Evolutionary conservation across 1,139 yeast species (phyloP).

Genomic region (Scheffersomyces quercinus): DNA sequence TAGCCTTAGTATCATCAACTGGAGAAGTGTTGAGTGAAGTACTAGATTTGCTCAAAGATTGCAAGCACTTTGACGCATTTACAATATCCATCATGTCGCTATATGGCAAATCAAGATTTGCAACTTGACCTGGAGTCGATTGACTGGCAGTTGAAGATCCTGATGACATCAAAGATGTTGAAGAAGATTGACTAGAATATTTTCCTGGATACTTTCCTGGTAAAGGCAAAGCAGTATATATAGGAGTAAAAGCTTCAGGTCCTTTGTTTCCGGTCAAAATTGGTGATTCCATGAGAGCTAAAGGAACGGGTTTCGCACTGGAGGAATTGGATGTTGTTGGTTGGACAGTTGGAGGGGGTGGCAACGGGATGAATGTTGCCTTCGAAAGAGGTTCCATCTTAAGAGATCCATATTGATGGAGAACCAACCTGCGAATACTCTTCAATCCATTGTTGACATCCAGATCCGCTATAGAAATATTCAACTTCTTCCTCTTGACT

Average conservation of each 20-base stretch:
- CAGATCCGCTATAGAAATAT: no score
- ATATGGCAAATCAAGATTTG: neutral
- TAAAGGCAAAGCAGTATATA: no score
- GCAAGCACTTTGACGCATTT: conserved; percentile 43
- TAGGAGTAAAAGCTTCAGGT: neutral
- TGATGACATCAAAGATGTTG: neutral
- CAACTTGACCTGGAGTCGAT: neutral
- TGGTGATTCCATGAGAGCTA: neutral
- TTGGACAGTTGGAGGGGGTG: neutral
- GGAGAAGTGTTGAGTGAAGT: neutral
- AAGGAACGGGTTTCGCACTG: neutral
- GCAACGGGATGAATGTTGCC: neutral
- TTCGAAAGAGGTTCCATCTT: neutral
- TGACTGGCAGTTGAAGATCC: neutral
- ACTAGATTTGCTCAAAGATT: conserved; percentile 25
- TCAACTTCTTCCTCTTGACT: no score
- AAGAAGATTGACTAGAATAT: neutral
- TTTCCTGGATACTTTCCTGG: no score
- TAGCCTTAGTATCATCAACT: neutral
- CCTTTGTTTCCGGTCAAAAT: neutral
- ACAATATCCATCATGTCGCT: conserved; percentile 35
- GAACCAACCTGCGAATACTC: no score
- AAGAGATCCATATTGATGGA: no score
- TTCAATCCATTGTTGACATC: no score
- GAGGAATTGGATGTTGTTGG: neutral